These are phyloP conservation scores for Starmerella davenportii DNA, from an alignment of 805 yeast genomes.

Conservation along the genomic window DNA sequence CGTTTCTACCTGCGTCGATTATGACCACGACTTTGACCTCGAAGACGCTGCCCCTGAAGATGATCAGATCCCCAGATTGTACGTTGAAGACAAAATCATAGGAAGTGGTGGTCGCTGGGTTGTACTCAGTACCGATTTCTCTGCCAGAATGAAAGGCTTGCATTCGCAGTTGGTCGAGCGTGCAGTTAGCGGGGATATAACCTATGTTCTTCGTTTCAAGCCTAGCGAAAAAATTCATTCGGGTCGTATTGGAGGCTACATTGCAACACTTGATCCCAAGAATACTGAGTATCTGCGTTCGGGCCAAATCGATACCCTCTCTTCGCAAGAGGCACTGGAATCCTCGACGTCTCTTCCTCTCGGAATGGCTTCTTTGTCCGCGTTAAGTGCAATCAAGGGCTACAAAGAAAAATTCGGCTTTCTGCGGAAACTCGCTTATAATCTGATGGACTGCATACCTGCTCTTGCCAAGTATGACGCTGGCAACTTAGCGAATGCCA, in stretches of 20 bases:
- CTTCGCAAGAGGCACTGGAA: no score
- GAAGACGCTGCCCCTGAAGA: conserved; percentile 15
- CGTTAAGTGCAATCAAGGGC: not conserved
- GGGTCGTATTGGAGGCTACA: not conserved
- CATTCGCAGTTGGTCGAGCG: conserved; percentile 41
- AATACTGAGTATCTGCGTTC: not conserved
- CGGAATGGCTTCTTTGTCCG: no score
- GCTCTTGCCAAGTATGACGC: conserved; percentile 19
- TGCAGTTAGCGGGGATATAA: conserved; percentile 45
- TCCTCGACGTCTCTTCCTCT: no score
- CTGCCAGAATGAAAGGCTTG: conserved; percentile 34
- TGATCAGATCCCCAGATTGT: conserved; percentile 12
- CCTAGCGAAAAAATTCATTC: conserved; percentile 20
- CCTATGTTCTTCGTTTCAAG: conserved; percentile 60
- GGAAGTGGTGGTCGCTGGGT: conserved; percentile 39
- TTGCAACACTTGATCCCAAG: not conserved
- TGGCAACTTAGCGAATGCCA: conserved; percentile 11
- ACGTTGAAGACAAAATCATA: conserved; percentile 44
- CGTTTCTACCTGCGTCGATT: conserved; percentile 44
- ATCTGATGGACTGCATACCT: conserved; percentile 39
- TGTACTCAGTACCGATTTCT: conserved; percentile 49
- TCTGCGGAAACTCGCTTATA: conserved; percentile 23
- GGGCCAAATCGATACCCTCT: no score
- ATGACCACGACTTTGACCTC: conserved; percentile 15
- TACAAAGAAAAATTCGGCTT: not conserved